Evolutionary conservation across 441 rosid genomes (phyloP).

Genomic region (Brassica balearica): DNA sequence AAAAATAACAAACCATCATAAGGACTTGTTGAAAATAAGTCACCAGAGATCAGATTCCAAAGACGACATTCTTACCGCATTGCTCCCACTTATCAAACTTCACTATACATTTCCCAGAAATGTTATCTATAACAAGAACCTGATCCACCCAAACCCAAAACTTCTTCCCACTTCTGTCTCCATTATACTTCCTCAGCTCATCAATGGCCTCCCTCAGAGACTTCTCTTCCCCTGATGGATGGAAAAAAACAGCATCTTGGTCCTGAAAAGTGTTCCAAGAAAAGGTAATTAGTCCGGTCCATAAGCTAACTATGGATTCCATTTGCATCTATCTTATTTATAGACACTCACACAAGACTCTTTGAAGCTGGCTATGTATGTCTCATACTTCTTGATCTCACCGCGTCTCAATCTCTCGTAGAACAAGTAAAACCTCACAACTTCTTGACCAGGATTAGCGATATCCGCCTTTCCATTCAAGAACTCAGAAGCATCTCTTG

Average conservation of each 20-base stretch:
- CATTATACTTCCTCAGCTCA: slow-evolving; percentile 55
- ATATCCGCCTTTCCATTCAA: slow-evolving; percentile 37
- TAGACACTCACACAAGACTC: slow-evolving; percentile 79
- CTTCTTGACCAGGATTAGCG: slow-evolving; percentile 54
- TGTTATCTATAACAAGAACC: slow-evolving; percentile 54
- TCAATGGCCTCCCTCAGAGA: slow-evolving; percentile 59
- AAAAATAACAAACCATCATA: slow-evolving; percentile 12
- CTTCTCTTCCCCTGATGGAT: slow-evolving; percentile 74
- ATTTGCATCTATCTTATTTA: slow-evolving; percentile 13
- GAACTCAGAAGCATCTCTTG: slow-evolving; percentile 66
- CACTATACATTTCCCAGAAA: slow-evolving; percentile 59
- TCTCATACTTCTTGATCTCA: slow-evolving; percentile 73
- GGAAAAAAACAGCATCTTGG: slow-evolving; percentile 53
- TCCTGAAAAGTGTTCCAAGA: slow-evolving; percentile 51
- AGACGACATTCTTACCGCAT: slow-evolving; percentile 50
- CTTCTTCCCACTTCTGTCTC: slow-evolving; percentile 68
- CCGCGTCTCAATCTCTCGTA: slow-evolving; percentile 90
- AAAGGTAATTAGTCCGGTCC: slow-evolving; percentile 14
- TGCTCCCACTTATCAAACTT: slow-evolving; percentile 77
- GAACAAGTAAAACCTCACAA: slow-evolving; percentile 72
- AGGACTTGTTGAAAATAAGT: not conserved
- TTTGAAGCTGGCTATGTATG: slow-evolving; percentile 59
- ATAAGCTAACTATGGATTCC: not conserved
- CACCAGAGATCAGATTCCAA: not conserved
- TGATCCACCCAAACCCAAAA: slow-evolving; percentile 87